Evolutionary conservation across 2,329 filamentous ascomycete genomes (phyloP), one percentile per base, ranked within the genome.

Genomic region (Fusarium xylarioides): DNA sequence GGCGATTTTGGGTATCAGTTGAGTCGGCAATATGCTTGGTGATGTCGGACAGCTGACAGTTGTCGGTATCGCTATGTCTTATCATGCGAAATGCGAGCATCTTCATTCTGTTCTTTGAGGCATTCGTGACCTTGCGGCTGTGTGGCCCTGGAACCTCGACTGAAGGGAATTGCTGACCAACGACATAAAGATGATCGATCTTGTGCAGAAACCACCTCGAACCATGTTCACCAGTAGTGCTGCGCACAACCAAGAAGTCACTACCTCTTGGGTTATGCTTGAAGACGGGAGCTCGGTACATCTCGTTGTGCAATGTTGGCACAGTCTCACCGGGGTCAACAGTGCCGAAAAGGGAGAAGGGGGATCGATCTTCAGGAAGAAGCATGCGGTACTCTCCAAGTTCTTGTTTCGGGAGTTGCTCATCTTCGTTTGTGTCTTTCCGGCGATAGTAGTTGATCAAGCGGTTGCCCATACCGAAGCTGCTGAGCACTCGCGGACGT

Each of bases 391-490:
- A 93, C 83, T 99, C 96, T 66, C 96, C 96, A 70, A 99, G 89
- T 8, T 97, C 94, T 50, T 88, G 86, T 84, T 95, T 97, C 2
- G 94, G 93, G 3, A 93, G 88, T 58, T 90, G 88, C 54, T 91
- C 89, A 68, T 96, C 93, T 50, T 97, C 93, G 38, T 88, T 88
- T 46, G 87, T 86, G 44, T 89, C 89, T 79, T 94, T 93, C 78
- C 94, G 94, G 66, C 95, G 93, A 80, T 98, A 98, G 82, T 98
- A 99, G 82, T 99, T 98, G 85, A 98, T 94, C 66, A 99, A 89
- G 59, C 95, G 93, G 81, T 92, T 97, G 58, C 95, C 95, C 96
- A 99, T 99, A 74, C 95, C 96, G 78, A 98, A 97, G 79, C 97
- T 98, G 47, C 95, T 98, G 70, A 99, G 85, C 67, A 97, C 94